A percentile compares a stretch with the other conserved stretches of the same genome.
Evolutionary conservation across 306 rosid species (phyloP).

Genomic region (Herpetospermum pedunculosum): DNA sequence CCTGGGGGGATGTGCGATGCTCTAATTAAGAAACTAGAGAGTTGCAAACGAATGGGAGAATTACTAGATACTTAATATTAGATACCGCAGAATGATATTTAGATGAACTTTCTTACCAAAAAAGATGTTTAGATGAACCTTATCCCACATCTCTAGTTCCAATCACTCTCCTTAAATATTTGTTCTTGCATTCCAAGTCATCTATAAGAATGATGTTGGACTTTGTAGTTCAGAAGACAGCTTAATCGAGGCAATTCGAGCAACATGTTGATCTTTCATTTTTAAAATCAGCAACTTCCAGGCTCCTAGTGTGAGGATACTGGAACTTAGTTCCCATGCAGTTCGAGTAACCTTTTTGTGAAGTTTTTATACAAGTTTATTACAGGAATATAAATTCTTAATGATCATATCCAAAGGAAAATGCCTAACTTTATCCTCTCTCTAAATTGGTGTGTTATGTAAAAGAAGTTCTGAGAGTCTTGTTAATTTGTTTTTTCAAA

Average conservation of each 20-base stretch:
- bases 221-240: not conserved
- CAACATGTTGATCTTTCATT: not conserved
- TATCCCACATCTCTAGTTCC: not conserved
- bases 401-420: not conserved
- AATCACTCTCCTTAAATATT: not conserved
- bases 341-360: not conserved
- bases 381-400: not conserved
- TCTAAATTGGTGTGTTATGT: no score
- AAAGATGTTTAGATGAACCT: not conserved
- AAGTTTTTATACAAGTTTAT: not conserved
- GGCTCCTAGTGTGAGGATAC: not conserved
- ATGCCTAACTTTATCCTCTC: no score
- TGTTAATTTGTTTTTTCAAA: no score
- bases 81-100: not conserved
- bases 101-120: no score
- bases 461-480: no score
- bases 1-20: not conserved
- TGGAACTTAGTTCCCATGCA: not conserved
- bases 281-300: not conserved
- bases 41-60: not conserved
- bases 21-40: not conserved
- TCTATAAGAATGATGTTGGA: not conserved
- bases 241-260: not conserved
- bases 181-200: not conserved
- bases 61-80: not conserved